Evolutionary conservation across 495 filamentous ascomycete genomes (phyloP), one percentile per base, ranked within the genome.

Genomic region (Schizothecium vesticola): DNA sequence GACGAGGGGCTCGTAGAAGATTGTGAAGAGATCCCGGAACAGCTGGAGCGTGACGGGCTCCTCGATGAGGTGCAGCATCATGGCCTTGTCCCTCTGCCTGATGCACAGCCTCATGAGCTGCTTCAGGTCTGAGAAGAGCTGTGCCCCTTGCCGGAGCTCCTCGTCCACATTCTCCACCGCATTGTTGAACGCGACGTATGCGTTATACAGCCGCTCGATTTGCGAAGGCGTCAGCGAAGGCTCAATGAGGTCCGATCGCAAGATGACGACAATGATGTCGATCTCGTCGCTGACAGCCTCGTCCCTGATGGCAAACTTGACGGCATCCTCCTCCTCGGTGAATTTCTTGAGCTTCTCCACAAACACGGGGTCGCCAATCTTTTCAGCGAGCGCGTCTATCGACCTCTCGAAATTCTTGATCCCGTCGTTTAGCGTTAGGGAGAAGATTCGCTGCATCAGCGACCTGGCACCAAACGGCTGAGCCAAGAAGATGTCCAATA

Each of bases 1-100:
- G 19, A 99, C 90, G 11, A 99, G 86, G 0, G 95, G 95, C 76
- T 99, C 95, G 79, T 99, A 99, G 83, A 99, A 99, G 74, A 99
- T 97, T 22, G 93, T 96, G 79, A 99, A 98, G 59, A 99, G 87
- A 71, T 98, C 96, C 56, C 93, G 88, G 85, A 99, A 95, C 57
- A 99, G 83, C 73, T 95, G 91, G 25, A 98, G 85, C 8, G 95
- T 97, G 22, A 92, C 92, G 0, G 95, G 92, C 79, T 99, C 95
- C 80, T 97, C 92, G 64, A 98, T 94, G 70, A 97, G 92, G 69
- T 87, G 88, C 58, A 97, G 82, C 95, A 99, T 98, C 92, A 96
- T 97, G 13, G 87, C 83, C 86, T 99, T 99, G 79, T 99, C 95
- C 64, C 96, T 84, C 73, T 97, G 93, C 10, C 95, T 85, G 12